Conservation (phyloP, 352 stramenopile species). For the Achlya hypogyna region DNA sequence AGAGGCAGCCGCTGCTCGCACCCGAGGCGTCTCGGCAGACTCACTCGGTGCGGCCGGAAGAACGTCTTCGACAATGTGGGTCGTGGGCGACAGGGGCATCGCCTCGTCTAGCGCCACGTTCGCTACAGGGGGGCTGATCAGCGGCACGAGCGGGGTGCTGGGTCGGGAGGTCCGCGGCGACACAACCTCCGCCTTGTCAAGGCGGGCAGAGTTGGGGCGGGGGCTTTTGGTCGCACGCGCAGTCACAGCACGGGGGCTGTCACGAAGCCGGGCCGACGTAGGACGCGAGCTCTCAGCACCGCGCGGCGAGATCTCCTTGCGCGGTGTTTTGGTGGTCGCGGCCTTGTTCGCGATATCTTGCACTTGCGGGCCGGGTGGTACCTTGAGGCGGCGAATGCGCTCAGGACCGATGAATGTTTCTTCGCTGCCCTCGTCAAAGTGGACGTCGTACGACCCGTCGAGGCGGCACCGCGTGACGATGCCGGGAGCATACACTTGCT, state of each 20-base stretch:
- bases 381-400: constrained; percentile 21
- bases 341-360: background rate
- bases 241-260: too few relatives aligned
- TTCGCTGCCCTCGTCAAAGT: constrained; percentile 39
- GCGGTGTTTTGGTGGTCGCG: too few relatives aligned
- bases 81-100: background rate
- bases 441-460: constrained; percentile 43
- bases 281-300: too few relatives aligned
- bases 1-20: too few relatives aligned
- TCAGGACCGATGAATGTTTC: constrained; percentile 31
- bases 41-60: background rate
- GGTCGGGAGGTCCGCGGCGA: background rate
- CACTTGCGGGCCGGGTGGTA: background rate
- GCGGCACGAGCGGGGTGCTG: background rate
- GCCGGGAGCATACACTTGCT: constrained; percentile 31
- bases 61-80: background rate
- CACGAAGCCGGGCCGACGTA: too few relatives aligned
- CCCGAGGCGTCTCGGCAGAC: too few relatives aligned
- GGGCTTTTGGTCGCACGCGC: too few relatives aligned
- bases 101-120: background rate
- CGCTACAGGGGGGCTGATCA: background rate
- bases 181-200: too few relatives aligned
- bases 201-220: too few relatives aligned
- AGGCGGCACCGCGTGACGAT: constrained; percentile 22
- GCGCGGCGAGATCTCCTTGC: too few relatives aligned